A percentile compares a stretch with the other conserved stretches of the same genome.
phyloP scores from a whole-genome alignment of 805 yeast species.

The Lachancea sp. region DNA sequence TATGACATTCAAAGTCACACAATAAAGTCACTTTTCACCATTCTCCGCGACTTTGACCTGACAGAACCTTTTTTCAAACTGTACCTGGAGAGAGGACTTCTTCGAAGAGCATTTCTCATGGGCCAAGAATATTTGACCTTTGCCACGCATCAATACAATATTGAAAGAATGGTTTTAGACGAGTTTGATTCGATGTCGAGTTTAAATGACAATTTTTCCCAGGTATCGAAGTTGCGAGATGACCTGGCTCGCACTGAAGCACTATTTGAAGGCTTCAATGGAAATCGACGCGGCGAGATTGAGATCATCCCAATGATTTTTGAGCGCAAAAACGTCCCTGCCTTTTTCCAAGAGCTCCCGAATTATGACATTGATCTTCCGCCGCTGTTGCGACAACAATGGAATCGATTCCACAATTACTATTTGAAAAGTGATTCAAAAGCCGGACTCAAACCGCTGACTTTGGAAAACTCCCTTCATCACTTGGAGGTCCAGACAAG shows the following conservation, averaged over 20 bases:
- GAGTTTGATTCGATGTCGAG: background rate
- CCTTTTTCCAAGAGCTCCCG: slow-evolving; percentile 9
- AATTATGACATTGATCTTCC: slow-evolving; percentile 13
- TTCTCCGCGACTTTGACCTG: slow-evolving; percentile 4
- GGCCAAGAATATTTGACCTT: slow-evolving; percentile 1
- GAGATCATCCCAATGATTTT: slow-evolving; percentile 17
- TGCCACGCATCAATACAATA: slow-evolving; percentile 3
- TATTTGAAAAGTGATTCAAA: slow-evolving; percentile 10
- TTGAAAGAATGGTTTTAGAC: slow-evolving; percentile 1
- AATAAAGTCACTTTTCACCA: background rate
- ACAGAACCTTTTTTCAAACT: slow-evolving; percentile 6
- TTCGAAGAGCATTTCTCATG: slow-evolving; percentile 7
- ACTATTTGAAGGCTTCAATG: background rate
- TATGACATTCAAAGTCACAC: background rate
- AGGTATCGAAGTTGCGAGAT: slow-evolving; percentile 1
- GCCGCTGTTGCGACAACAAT: slow-evolving; percentile 11
- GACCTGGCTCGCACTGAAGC: background rate
- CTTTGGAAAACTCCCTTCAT: slow-evolving; percentile 22
- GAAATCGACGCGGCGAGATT: background rate
- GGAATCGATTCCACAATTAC: slow-evolving; percentile 14
- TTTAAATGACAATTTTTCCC: background rate
- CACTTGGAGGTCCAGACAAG: slow-evolving; percentile 26
- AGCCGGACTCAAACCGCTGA: slow-evolving; percentile 14
- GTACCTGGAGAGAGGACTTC: slow-evolving; percentile 1
- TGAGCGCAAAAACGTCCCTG: slow-evolving; percentile 20